Conservation (phyloP, 345 rosid genomes). For the Cardiospermum halicacabum region DNA sequence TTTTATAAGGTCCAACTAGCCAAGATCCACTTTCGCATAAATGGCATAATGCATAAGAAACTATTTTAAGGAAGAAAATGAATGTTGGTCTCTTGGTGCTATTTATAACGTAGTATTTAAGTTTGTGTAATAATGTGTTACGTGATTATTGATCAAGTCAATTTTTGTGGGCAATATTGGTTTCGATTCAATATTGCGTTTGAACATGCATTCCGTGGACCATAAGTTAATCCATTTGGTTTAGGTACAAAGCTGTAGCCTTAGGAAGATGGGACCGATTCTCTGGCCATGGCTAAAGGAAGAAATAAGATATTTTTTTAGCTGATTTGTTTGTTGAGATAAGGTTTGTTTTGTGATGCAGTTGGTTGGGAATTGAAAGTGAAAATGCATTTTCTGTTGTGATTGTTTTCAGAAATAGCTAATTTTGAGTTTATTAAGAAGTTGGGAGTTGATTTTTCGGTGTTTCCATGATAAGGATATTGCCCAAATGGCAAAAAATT, state of each 20-base stretch:
- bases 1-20: constrained; percentile 63
- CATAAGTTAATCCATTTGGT: constrained; percentile 90
- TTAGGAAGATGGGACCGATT: constrained; percentile 97
- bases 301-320: constrained; percentile 58
- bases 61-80: constrained; percentile 93
- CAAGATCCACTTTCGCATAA: constrained; percentile 73
- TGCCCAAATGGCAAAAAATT: constrained; percentile 74
- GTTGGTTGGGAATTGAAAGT: not conserved
- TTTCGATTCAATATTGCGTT: constrained; percentile 95
- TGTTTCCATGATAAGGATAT: constrained; percentile 98
- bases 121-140: too few species aligned
- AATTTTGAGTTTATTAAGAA: constrained; percentile 91
- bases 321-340: not conserved
- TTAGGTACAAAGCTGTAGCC: constrained; percentile 86
- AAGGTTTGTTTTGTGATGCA: not conserved
- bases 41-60: constrained; percentile 91
- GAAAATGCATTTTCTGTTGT: not conserved
- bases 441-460: constrained; percentile 92
- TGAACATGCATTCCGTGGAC: constrained; percentile 96
- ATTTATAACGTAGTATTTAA: not conserved
- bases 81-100: constrained; percentile 40
- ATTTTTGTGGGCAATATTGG: constrained; percentile 68
- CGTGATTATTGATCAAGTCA: constrained; percentile 11
- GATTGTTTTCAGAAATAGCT: constrained; percentile 70
- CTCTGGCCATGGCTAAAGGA: constrained; percentile 88